Base-by-base conservation (phyloP, 1,284 basidiomycete species). In the Limonomyces culmigenus region DNA sequence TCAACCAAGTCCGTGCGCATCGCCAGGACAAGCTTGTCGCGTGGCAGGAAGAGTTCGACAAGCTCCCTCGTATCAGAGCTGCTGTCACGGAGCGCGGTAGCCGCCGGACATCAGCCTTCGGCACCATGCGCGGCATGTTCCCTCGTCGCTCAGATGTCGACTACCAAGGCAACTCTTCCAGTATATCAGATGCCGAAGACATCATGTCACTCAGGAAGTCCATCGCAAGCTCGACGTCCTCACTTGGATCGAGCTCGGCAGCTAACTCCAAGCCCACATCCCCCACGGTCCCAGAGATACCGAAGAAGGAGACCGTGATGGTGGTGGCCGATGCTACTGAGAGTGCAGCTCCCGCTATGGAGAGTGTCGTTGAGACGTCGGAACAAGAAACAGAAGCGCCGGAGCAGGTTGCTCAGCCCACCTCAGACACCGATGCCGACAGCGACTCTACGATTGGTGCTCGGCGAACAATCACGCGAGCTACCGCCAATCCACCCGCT, bases 21-120 rank as follows among this genome's bases (percentile, higher is more conserved):
- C 67, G 92, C 30, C 92, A 96, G 56, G 88, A 95, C 50, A 85
- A 83, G 54, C 89, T 95, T 36, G 88, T 96, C n/a, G 84, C 84
- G 30, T 97, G 92, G 87, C 91, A 95, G 50, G 69, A 72, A 39
- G 81, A 88, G 48, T 87, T 91, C 49, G 78, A 85, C 47, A 67
- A 67, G 37, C 59, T 74, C 39, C 80, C 77, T 2, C 81, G 76
- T 47, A n/a, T n/a, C n/a, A n/a, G n/a, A n/a, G n/a, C n/a, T n/a
- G n/a, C n/a, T n/a, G 70, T 71, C 2, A 67, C 70, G 29, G 38
- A 47, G 40, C 60, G 43, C 12, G 62, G 63, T 1, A 65, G 67
- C 43, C 68, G 69, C 38, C 61, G 68, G 41, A 48, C 63, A 3
- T 77, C 78, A 18, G 63, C 74, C 0, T 78, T 85, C 45, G 64